Percentiles rank a stretch among this genome's conserved stretches.
Conservation (phyloP, 306 rosid genomes). For the Medicago truncatula region DNA sequence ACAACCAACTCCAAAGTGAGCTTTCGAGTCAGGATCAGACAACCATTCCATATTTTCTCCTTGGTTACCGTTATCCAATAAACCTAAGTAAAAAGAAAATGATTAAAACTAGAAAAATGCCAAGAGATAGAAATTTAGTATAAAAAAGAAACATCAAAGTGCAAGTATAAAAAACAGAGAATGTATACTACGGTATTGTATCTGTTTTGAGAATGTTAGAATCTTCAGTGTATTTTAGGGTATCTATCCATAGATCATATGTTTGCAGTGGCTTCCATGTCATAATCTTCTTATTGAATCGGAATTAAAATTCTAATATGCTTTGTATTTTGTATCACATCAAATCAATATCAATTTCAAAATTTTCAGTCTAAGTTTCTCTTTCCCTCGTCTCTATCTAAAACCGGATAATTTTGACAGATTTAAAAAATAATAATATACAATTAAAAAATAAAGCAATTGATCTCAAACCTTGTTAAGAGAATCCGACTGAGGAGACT, state of each 20-base stretch:
- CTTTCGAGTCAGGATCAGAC: conserved; percentile 46
- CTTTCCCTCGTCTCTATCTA: too few species aligned
- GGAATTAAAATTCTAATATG: not conserved
- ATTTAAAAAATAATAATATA: too few species aligned
- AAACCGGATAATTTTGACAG: too few species aligned
- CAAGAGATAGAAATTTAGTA: not conserved
- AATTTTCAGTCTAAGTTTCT: too few species aligned
- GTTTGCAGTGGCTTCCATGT: not conserved
- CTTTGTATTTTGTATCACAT: not conserved
- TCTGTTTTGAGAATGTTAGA: not conserved
- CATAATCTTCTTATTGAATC: not conserved
- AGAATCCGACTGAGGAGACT: too few species aligned
- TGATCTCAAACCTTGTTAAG: too few species aligned
- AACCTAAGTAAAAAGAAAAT: conserved; percentile 59
- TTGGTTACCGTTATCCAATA: conserved; percentile 27
- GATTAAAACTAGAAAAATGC: conserved; percentile 28
- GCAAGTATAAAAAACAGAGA: not conserved
- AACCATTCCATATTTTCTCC: conserved; percentile 38
- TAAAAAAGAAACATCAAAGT: not conserved
- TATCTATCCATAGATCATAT: not conserved
- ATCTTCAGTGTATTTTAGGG: not conserved
- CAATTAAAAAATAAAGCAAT: too few species aligned
- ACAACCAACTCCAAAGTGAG: conserved; percentile 68
- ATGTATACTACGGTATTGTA: not conserved
- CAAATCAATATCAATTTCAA: too few species aligned